Conservation (phyloP, 2,329 filamentous ascomycete species). For the Dothistroma pini region DNA sequence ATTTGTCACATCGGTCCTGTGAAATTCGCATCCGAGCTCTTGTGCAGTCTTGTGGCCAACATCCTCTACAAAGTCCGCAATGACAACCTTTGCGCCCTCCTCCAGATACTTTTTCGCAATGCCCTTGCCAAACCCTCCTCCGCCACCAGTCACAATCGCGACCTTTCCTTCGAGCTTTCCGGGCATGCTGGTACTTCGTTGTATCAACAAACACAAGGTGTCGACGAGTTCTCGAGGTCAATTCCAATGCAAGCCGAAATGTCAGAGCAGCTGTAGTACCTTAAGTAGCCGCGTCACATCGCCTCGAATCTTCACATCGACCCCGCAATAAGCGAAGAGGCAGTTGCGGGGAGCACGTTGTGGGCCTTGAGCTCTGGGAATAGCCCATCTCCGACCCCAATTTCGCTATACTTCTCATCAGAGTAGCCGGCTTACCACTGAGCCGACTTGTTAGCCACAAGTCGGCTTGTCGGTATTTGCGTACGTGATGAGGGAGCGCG, state of each 20-base stretch:
- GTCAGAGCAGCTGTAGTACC: neutral
- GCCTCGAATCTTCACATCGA: neutral
- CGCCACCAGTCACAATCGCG: slow-evolving; percentile 56
- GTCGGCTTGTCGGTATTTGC: neutral
- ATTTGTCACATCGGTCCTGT: slow-evolving; percentile 52
- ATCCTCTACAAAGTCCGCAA: slow-evolving; percentile 58
- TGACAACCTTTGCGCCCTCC: slow-evolving; percentile 59
- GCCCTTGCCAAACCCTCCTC: slow-evolving; percentile 61
- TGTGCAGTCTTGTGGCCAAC: slow-evolving; percentile 52
- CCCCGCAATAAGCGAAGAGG: slow-evolving; percentile 5
- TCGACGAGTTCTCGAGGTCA: neutral
- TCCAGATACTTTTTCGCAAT: slow-evolving; percentile 57
- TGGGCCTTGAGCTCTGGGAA: slow-evolving; percentile 4
- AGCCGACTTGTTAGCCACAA: neutral
- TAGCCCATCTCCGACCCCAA: neutral
- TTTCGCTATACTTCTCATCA: neutral
- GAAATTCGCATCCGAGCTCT: slow-evolving; percentile 43
- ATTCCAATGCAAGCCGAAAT: neutral
- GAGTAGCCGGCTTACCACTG: neutral
- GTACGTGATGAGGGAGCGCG: neutral
- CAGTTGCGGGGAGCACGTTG: slow-evolving; percentile 1
- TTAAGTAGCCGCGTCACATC: slow-evolving; percentile 2
- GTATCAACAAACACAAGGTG: neutral
- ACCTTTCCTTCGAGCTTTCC: slow-evolving; percentile 24
- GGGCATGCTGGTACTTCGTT: slow-evolving; percentile 11